A percentile compares a stretch with the other conserved stretches of the same genome.
phyloP scores from a whole-genome alignment of 306 rosid species.

The Fagus crenata region DNA sequence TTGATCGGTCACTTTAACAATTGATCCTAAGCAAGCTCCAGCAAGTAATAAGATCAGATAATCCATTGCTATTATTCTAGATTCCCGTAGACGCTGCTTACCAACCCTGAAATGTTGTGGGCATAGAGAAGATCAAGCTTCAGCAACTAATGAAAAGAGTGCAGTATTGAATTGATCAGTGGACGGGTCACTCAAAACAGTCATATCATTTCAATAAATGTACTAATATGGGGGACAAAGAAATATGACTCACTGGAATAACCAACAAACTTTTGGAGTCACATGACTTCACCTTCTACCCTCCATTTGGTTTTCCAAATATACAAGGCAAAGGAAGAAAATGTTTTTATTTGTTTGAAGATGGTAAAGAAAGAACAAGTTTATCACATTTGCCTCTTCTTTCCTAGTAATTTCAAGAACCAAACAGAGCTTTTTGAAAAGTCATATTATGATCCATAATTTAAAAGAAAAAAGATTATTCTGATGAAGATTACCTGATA shows the following conservation, averaged over 20 bases:
- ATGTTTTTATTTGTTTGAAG: background rate
- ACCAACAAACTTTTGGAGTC: background rate
- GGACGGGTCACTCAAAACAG: background rate
- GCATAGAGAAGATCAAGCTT: conserved; percentile 24
- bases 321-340: background rate
- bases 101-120: conserved; percentile 54
- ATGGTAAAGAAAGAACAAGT: background rate
- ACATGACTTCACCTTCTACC: background rate
- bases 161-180: conserved; percentile 7
- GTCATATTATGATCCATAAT: too few relatives aligned
- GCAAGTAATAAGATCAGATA: conserved; percentile 88
- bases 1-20: conserved; percentile 63
- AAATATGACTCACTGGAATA: background rate
- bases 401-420: background rate
- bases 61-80: conserved; percentile 79
- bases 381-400: background rate
- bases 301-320: background rate
- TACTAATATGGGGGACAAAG: background rate
- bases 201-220: background rate
- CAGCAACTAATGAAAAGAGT: conserved; percentile 18
- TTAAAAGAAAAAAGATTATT: background rate
- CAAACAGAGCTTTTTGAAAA: background rate
- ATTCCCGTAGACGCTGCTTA: conserved; percentile 89
- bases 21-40: conserved; percentile 94
- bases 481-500: background rate